phyloP scores from a whole-genome alignment of 768 basidiomycete species.

The Agaricus sinodeliciosus region DNA sequence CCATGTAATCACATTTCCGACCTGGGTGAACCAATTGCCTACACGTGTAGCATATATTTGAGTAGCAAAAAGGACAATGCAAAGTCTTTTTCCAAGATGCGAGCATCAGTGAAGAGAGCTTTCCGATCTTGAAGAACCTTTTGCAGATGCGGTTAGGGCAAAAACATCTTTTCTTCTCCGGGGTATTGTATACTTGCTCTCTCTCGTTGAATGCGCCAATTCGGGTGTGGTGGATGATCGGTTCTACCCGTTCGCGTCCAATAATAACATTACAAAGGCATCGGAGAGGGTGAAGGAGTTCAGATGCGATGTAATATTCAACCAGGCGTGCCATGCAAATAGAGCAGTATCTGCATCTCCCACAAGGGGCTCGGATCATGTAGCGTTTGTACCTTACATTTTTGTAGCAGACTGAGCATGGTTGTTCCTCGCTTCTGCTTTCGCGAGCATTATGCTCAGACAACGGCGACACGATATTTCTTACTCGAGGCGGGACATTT shows the following conservation, averaged over 20 bases:
- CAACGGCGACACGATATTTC: no score
- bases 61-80: slow-evolving; percentile 6
- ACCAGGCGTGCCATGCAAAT: slow-evolving; percentile 8
- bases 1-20: background rate
- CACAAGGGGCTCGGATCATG: slow-evolving; percentile 9
- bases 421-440: no score
- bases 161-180: slow-evolving; percentile 7
- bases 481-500: no score
- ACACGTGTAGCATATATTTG: slow-evolving; percentile 9
- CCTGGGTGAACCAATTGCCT: slow-evolving; percentile 7
- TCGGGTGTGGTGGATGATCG: slow-evolving; percentile 2
- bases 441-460: no score
- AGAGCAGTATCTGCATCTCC: slow-evolving; percentile 8
- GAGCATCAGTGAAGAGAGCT: background rate
- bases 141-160: slow-evolving; percentile 10
- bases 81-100: background rate
- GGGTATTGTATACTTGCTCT: slow-evolving; percentile 9
- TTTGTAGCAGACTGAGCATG: no score
- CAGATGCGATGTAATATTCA: slow-evolving; percentile 7
- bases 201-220: background rate
- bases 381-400: no score
- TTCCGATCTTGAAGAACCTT: slow-evolving; percentile 10
- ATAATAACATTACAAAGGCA: slow-evolving; percentile 12
- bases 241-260: background rate
- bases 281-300: slow-evolving; percentile 10